Base-by-base conservation (phyloP, 2,329 filamentous ascomycete genomes). In the Aspergillus bombycis region DNA sequence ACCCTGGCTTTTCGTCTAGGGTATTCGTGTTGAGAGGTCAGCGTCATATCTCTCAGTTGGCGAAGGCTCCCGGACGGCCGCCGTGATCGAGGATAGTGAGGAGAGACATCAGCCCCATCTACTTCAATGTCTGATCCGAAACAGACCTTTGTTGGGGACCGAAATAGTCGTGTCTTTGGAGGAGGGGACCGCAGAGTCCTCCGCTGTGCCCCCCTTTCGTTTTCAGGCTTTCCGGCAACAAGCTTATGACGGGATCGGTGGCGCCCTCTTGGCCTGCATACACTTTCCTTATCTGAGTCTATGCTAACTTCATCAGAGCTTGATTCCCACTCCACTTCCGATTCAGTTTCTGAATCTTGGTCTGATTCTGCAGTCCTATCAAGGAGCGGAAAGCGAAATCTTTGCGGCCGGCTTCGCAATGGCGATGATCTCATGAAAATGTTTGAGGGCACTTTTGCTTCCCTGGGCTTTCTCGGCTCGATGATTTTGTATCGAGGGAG, bases 1-100 rank as follows among this genome's bases (percentile, higher is more conserved):
- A 53, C 19, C 30, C 41, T 64, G 28, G 62, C 52, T 36, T 38
- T 57, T 43, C 64, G 58, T 11, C 61, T 53, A 16, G 63, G 55
- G 21, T 70, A 68, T 34, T 60, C 62, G 32, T 68, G 66, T 36
- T 73, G 70, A 43, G 52, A 30, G 21, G 69, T 66, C 14, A 69
- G 71, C 12, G 66, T 66, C 26, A 64, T 56, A 59, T 68, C 66
- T 36, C 70, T 66, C 53, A 61, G 66, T 38, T 36, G 60, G 21
- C 69, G 67, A 23, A 48, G 3, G 30, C 52, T 3, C 56, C 52
- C 9, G 52, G 55, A 14, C 57, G n/a, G 48, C n/a, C 63, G 53
- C 46, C 28, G 50, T 43, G 52, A n/a, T 21, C 59, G 60, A 16
- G 58, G 19, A n/a, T 56, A 38, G 12, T 58, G 52, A 26, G 50